Conservation (phyloP, 345 rosid species). For the Ailanthus altissimus region DNA sequence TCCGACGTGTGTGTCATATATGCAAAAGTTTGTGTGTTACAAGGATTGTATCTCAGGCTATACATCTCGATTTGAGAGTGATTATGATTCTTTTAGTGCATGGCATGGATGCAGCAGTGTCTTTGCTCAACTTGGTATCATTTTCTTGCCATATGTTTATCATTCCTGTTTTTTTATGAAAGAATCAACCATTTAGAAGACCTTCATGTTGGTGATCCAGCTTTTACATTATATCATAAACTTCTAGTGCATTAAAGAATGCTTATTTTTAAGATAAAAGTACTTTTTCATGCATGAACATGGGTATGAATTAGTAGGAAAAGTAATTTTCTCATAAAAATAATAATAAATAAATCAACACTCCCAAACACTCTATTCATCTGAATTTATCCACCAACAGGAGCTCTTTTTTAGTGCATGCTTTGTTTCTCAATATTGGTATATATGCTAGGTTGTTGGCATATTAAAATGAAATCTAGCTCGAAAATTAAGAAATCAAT, state of each 20-base stretch:
- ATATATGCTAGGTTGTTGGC: not conserved
- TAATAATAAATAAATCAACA: too few relatives aligned
- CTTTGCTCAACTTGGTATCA: slow-evolving; percentile 90
- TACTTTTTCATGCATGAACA: too few relatives aligned
- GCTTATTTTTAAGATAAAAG: too few relatives aligned
- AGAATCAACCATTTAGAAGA: not conserved
- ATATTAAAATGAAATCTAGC: not conserved
- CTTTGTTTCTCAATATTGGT: not conserved
- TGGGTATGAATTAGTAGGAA: too few relatives aligned
- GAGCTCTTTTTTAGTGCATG: not conserved
- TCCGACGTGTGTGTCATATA: too few relatives aligned
- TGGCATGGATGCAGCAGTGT: slow-evolving; percentile 92
- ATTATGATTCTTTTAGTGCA: slow-evolving; percentile 84
- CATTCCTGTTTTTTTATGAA: not conserved
- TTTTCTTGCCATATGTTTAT: slow-evolving; percentile 18
- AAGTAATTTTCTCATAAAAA: too few relatives aligned
- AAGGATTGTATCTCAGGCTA: slow-evolving; percentile 65
- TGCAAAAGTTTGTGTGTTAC: too few relatives aligned
- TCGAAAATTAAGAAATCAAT: slow-evolving; percentile 9
- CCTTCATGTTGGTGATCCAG: not conserved
- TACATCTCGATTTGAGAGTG: slow-evolving; percentile 69
- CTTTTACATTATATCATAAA: not conserved
- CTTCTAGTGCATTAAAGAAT: too few relatives aligned
- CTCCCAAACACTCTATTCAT: too few relatives aligned
- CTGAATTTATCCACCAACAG: not conserved